phyloP scores from a whole-genome alignment of 2,329 filamentous ascomycete species.

The Alternaria sp. region DNA sequence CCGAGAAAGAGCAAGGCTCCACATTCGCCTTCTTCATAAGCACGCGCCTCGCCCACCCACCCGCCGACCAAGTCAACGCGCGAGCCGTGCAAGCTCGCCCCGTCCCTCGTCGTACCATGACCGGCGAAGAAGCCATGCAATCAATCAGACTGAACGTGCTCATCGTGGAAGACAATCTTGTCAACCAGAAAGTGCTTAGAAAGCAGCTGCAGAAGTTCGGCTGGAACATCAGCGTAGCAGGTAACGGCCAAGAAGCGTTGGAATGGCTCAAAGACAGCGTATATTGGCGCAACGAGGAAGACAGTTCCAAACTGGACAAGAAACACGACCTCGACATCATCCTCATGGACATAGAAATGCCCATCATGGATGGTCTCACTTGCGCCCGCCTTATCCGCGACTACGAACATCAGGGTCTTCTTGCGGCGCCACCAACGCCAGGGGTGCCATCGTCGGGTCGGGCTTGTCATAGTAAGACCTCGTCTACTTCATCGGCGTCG shows the following conservation, averaged over 20 bases:
- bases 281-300: constrained; percentile 25
- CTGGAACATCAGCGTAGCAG: constrained; percentile 47
- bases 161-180: constrained; percentile 49
- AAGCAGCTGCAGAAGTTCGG: constrained; percentile 48
- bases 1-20: constrained; percentile 40
- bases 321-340: constrained; percentile 30
- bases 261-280: constrained; percentile 42
- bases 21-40: constrained; percentile 53
- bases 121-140: constrained; percentile 31
- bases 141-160: constrained; percentile 31
- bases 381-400: constrained; percentile 38
- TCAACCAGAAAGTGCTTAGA: constrained; percentile 51
- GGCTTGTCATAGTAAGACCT: not conserved
- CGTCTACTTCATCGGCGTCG: not conserved
- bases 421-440: constrained; percentile 7
- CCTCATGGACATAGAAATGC: constrained; percentile 46
- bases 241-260: constrained; percentile 49
- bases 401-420: constrained; percentile 31
- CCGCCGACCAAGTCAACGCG: constrained; percentile 5
- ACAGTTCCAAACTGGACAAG: not conserved
- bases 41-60: constrained; percentile 24
- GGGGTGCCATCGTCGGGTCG: constrained; percentile 2
- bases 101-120: constrained; percentile 11
- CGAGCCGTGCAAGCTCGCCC: constrained; percentile 9
- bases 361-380: constrained; percentile 43